These are phyloP conservation scores for Nicotiana sylvestris DNA, from an alignment of 257 asterid genomes.

Conservation along the genomic window DNA sequence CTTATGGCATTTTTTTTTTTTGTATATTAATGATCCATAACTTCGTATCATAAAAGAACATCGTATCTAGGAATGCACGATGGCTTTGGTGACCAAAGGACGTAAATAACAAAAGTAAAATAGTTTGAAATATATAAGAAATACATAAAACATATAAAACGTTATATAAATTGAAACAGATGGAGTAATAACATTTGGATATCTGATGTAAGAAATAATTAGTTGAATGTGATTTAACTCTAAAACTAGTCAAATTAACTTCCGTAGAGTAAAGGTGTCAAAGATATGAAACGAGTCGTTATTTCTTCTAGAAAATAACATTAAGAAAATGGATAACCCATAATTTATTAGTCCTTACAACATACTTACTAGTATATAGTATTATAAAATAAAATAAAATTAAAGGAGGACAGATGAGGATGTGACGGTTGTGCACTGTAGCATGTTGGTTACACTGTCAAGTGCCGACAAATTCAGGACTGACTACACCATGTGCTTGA, in stretches of 20 bases:
- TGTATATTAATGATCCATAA: too few species aligned
- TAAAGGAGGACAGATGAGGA: not conserved
- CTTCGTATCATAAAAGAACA: too few species aligned
- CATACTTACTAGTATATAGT: not conserved
- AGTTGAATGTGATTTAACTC: not conserved
- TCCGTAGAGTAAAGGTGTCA: not conserved
- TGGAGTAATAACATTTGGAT: too few species aligned
- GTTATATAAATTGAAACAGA: too few species aligned
- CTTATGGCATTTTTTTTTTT: not conserved
- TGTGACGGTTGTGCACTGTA: not conserved
- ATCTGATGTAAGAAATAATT: too few species aligned
- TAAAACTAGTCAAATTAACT: not conserved
- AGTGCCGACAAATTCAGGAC: constrained; percentile 11
- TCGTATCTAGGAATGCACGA: too few species aligned
- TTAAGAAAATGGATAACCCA: not conserved
- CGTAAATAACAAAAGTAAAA: too few species aligned
- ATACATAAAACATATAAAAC: too few species aligned
- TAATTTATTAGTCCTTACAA: not conserved
- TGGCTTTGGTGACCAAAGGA: too few species aligned
- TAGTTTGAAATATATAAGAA: too few species aligned
- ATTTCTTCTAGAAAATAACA: not conserved
- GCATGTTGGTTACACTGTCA: constrained; percentile 6
- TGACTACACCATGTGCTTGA: constrained; percentile 28
- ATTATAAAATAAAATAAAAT: not conserved
- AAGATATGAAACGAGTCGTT: not conserved